These are phyloP conservation scores for Periconia digitata DNA, from an alignment of 2,329 filamentous ascomycete species.

Conservation along the genomic window DNA sequence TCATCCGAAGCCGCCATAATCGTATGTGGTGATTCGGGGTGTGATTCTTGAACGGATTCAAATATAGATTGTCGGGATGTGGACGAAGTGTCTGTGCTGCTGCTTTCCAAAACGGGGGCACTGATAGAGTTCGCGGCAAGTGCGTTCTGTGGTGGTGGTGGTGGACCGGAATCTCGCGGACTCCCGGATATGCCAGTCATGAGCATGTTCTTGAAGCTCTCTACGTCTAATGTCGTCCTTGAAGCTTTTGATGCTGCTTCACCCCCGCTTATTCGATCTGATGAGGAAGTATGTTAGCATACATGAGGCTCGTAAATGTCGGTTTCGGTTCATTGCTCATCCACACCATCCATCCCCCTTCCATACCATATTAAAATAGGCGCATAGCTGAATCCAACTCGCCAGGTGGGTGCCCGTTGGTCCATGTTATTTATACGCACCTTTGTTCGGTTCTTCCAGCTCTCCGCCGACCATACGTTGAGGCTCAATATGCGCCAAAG, in stretches of 20 bases:
- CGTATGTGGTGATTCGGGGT: conserved; percentile 57
- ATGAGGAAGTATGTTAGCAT: conserved; percentile 5
- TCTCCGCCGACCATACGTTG: conserved; percentile 24
- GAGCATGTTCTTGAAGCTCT: conserved; percentile 74
- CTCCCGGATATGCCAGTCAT: conserved; percentile 69
- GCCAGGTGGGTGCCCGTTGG: no score
- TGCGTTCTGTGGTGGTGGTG: conserved; percentile 19
- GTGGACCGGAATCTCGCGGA: conserved; percentile 29
- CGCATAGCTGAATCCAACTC: no score
- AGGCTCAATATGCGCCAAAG: conserved; percentile 41
- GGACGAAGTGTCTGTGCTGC: conserved; percentile 61
- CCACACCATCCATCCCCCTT: no score
- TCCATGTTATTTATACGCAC: conserved; percentile 16
- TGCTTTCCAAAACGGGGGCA: conserved; percentile 45
- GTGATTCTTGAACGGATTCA: conserved; percentile 50
- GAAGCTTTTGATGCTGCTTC: conserved; percentile 23
- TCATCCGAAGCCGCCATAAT: conserved; percentile 58
- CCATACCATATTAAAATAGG: no score
- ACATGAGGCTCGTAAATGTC: not conserved
- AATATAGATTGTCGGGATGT: conserved; percentile 61
- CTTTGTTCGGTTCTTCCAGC: conserved; percentile 12
- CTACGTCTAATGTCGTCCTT: conserved; percentile 66
- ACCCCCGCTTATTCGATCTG: conserved; percentile 30
- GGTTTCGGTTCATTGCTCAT: not conserved
- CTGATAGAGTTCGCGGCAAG: conserved; percentile 23